Conservation (phyloP, 495 filamentous ascomycete species). For the Podospora australis region DNA sequence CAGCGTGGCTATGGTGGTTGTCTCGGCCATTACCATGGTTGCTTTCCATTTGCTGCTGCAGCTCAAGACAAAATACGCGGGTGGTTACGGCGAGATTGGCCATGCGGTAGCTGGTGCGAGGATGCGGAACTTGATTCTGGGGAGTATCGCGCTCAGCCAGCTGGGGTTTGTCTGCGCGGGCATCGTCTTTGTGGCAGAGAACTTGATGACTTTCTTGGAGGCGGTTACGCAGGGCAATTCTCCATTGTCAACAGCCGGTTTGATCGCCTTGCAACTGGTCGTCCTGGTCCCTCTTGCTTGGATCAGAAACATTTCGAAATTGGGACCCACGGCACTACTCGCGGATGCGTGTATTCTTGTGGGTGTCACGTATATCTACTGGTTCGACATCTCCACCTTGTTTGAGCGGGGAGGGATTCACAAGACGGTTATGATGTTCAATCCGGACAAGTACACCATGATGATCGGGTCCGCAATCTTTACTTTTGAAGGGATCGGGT, state of each 20-base stretch:
- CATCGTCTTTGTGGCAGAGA: slow-evolving; percentile 62
- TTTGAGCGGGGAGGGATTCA: slow-evolving; percentile 36
- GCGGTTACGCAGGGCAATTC: slow-evolving; percentile 39
- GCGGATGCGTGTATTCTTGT: slow-evolving; percentile 58
- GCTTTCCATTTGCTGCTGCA: slow-evolving; percentile 58
- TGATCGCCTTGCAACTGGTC: slow-evolving; percentile 52
- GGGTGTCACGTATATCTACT: slow-evolving; percentile 59
- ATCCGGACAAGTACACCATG: slow-evolving; percentile 53
- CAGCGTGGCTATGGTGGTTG: slow-evolving; percentile 48
- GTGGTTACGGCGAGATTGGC: slow-evolving; percentile 60
- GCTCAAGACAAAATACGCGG: slow-evolving; percentile 45
- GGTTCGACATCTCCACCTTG: slow-evolving; percentile 50
- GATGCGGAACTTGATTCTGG: slow-evolving; percentile 49
- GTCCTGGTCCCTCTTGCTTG: slow-evolving; percentile 52
- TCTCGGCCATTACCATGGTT: slow-evolving; percentile 50
- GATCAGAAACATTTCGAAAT: slow-evolving; percentile 60
- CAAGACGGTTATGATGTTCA: slow-evolving; percentile 51
- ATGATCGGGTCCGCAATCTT: slow-evolving; percentile 60
- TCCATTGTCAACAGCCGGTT: slow-evolving; percentile 35
- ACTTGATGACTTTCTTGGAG: slow-evolving; percentile 50
- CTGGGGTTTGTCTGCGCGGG: slow-evolving; percentile 62
- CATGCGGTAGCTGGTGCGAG: slow-evolving; percentile 44
- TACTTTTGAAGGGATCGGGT: slow-evolving; percentile 62
- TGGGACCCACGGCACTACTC: slow-evolving; percentile 52
- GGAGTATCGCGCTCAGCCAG: slow-evolving; percentile 58